Conservation (phyloP, 179 eudicot species). For the Gypsophila paniculata region DNA sequence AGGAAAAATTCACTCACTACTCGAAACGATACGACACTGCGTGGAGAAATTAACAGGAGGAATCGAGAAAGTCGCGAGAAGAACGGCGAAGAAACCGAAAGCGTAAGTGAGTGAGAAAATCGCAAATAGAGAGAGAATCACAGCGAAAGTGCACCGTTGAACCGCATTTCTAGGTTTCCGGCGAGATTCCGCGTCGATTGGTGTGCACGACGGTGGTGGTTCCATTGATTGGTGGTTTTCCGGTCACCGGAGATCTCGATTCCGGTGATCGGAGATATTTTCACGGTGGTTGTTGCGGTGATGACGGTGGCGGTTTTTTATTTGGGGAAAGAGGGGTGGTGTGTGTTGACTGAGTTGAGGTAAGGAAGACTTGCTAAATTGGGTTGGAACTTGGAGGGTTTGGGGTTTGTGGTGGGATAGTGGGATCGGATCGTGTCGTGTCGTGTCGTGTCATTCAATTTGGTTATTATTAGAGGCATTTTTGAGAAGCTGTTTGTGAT, state of each 20-base stretch:
- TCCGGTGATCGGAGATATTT: constrained; percentile 25
- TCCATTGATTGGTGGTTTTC: constrained; percentile 14
- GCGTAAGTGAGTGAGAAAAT: constrained; percentile 35
- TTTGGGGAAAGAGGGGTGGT: not conserved
- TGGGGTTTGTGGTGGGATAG: no score
- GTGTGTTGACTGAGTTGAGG: not conserved
- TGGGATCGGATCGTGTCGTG: no score
- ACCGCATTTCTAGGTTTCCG: constrained; percentile 18
- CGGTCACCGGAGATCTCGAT: constrained; percentile 23
- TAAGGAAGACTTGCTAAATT: no score
- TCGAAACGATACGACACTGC: constrained; percentile 75
- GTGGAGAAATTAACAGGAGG: constrained; percentile 65
- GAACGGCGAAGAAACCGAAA: constrained; percentile 47
- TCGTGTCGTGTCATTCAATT: no score
- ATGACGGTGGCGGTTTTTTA: not conserved
- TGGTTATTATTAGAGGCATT: no score
- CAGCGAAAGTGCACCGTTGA: constrained; percentile 31
- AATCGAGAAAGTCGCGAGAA: constrained; percentile 45
- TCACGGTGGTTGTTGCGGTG: not conserved
- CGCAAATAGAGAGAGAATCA: constrained; percentile 34
- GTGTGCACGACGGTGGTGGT: constrained; percentile 1
- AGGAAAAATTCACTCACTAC: constrained; percentile 56
- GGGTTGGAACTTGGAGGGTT: no score
- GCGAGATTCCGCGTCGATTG: constrained; percentile 5
- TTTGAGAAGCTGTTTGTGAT: no score